Conservation (phyloP, 2,329 filamentous ascomycete genomes). For the Chrysoporthe austroafricana region DNA sequence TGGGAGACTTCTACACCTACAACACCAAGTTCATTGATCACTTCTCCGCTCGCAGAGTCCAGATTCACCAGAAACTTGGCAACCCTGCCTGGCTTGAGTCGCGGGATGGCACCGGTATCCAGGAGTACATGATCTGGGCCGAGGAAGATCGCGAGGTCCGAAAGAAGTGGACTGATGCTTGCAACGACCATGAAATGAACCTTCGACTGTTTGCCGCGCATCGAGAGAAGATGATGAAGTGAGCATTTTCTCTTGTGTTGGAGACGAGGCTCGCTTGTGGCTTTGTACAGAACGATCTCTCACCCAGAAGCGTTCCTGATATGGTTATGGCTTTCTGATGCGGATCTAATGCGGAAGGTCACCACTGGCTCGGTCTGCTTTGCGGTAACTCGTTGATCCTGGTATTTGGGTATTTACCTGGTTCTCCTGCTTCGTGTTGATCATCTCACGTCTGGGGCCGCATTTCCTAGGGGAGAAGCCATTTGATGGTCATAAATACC, state of each 20-base stretch:
- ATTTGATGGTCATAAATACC: background rate
- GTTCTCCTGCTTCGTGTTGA: background rate
- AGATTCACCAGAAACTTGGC: slow-evolving; percentile 44
- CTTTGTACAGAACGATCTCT: background rate
- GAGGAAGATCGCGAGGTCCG: slow-evolving; percentile 68
- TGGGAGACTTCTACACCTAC: slow-evolving; percentile 55
- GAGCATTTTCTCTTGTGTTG: slow-evolving; percentile 16
- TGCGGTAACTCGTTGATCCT: background rate
- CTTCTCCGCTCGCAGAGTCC: slow-evolving; percentile 55
- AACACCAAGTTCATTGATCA: slow-evolving; percentile 59
- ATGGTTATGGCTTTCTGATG: background rate
- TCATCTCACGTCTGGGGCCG: background rate
- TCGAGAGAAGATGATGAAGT: slow-evolving; percentile 49
- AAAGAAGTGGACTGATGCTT: slow-evolving; percentile 62
- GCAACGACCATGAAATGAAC: slow-evolving; percentile 61
- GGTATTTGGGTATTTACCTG: background rate
- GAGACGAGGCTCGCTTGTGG: background rate
- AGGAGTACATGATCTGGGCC: slow-evolving; percentile 62
- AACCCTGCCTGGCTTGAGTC: slow-evolving; percentile 50
- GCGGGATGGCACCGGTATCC: slow-evolving; percentile 50
- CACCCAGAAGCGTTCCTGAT: background rate
- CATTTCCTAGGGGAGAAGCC: background rate
- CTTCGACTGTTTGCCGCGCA: slow-evolving; percentile 61
- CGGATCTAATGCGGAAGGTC: background rate
- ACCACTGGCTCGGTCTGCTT: background rate